phyloP scores from a whole-genome alignment of 768 basidiomycete species.

The Pulveroboletus sp. region DNA sequence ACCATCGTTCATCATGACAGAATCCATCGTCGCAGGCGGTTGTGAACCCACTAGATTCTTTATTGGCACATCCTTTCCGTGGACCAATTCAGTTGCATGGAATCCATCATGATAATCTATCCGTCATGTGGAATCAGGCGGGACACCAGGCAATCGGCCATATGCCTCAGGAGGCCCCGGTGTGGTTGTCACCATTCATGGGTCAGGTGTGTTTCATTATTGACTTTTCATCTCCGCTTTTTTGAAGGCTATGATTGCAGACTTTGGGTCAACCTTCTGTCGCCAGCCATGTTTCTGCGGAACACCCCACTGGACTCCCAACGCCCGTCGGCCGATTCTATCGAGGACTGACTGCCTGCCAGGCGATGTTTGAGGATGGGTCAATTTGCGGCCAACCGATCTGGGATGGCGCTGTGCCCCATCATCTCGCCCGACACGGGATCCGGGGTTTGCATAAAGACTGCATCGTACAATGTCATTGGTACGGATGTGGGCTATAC shows the following conservation, averaged over 20 bases:
- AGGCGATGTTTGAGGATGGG: not conserved
- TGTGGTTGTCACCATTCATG: not conserved
- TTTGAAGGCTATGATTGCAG: not conserved
- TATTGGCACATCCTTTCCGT: not conserved
- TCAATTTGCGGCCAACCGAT: slow-evolving; percentile 4
- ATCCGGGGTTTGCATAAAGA: slow-evolving; percentile 3
- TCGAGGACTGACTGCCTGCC: not conserved
- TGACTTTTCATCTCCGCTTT: too few relatives aligned
- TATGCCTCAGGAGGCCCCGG: not conserved
- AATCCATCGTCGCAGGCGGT: not conserved
- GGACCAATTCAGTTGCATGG: not conserved
- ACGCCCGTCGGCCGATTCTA: not conserved
- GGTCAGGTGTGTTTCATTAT: slow-evolving; percentile 5
- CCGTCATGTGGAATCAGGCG: not conserved
- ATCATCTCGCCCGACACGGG: slow-evolving; percentile 14
- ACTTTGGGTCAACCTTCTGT: not conserved
- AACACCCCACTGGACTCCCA: not conserved
- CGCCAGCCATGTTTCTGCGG: too few relatives aligned
- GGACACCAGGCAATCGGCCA: not conserved
- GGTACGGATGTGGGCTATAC: not conserved
- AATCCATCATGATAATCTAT: too few relatives aligned
- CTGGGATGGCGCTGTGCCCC: not conserved
- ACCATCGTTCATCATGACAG: not conserved
- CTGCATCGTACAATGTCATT: not conserved
- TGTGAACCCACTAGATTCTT: not conserved